Percentiles rank a stretch among this genome's conserved stretches.
phyloP scores from a whole-genome alignment of 306 rosid genomes.

The Cucumis sativus region Cucumber_9930_V3 NC_026655.2:3661501-3662000 shows the following conservation, averaged over 20 bases:
- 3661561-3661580: conserved; percentile 61
- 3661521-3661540: conserved; percentile 24
- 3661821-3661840: conserved; percentile 83
- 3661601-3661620: not conserved
- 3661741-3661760: not conserved
- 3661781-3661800: conserved; percentile 36
- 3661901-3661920: conserved; percentile 11
- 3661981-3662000: conserved; percentile 52
- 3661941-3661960: conserved; percentile 24
- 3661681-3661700: not conserved
- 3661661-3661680: not conserved
- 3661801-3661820: conserved; percentile 67
- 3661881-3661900: conserved; percentile 17
- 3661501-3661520: conserved; percentile 21
- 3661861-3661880: conserved; percentile 36
- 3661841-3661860: conserved; percentile 91
- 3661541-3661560: conserved; percentile 32
- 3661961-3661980: conserved; percentile 24
- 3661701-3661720: not conserved
- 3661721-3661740: not conserved
- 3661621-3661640: not conserved
- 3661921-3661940: conserved; percentile 31
- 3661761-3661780: not conserved
- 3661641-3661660: not conserved
- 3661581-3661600: conserved; percentile 50